Conservation (phyloP, 129 eudicot species). For the Pulicaria dysenterica region DNA sequence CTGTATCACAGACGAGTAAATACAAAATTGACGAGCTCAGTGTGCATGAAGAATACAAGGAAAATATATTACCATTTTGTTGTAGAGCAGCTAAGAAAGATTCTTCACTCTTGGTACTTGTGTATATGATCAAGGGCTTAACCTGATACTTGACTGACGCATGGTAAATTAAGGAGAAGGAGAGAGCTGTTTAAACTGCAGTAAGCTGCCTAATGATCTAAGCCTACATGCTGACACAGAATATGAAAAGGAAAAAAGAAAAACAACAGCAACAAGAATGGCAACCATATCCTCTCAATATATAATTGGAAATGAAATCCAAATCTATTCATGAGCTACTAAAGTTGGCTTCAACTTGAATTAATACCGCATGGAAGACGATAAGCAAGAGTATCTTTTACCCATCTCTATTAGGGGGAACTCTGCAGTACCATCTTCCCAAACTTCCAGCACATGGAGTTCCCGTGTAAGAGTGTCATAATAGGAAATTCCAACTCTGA, state of each 20-base stretch:
- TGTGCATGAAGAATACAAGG: slow-evolving; percentile 29
- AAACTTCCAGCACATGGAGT: slow-evolving; percentile 85
- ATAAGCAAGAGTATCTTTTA: slow-evolving; percentile 31
- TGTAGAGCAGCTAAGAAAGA: slow-evolving; percentile 78
- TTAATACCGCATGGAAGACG: slow-evolving; percentile 10
- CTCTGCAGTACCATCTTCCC: slow-evolving; percentile 78
- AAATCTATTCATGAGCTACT: slow-evolving; percentile 6
- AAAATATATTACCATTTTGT: slow-evolving; percentile 50
- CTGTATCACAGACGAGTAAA: slow-evolving; percentile 48
- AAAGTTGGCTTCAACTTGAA: slow-evolving; percentile 12
- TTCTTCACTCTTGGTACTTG: slow-evolving; percentile 91
- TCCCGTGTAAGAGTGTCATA: slow-evolving; percentile 81
- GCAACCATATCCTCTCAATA: slow-evolving; percentile 5
- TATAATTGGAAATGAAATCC: background rate
- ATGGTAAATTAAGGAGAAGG: slow-evolving; percentile 18
- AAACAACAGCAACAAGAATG: background rate
- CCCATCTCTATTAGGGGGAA: slow-evolving; percentile 83
- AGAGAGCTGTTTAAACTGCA: slow-evolving; percentile 12
- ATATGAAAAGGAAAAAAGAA: background rate
- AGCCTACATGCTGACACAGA: background rate
- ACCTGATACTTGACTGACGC: slow-evolving; percentile 90
- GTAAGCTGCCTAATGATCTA: slow-evolving; percentile 15
- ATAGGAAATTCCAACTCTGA: slow-evolving; percentile 91
- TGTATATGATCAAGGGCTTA: slow-evolving; percentile 75
- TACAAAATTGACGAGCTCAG: slow-evolving; percentile 4